A percentile compares a stretch with the other conserved stretches of the same genome.
These are phyloP conservation scores for Salix caprea DNA, from an alignment of 345 rosid genomes.

Conservation along the genomic window DNA sequence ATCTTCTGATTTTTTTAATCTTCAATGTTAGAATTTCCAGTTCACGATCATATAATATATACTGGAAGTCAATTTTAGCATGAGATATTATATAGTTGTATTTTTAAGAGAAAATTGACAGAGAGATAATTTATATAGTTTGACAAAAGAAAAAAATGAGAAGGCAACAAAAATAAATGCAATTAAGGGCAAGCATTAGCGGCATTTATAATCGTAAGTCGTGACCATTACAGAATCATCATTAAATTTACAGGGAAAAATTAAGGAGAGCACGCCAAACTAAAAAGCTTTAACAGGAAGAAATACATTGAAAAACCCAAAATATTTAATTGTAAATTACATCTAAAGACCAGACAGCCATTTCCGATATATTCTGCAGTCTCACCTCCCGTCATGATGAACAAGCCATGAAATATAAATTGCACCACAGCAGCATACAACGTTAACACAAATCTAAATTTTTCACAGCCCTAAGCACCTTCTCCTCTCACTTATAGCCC, in stretches of 20 bases:
- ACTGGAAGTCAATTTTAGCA: neutral
- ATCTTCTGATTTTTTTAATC: neutral
- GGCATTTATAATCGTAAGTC: neutral
- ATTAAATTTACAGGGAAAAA: neutral
- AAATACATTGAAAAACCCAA: neutral
- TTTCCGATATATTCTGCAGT: neutral
- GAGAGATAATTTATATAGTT: neutral
- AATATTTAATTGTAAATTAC: neutral
- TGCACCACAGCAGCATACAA: neutral
- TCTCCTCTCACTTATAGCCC: neutral
- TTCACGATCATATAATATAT: neutral
- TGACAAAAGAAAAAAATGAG: neutral
- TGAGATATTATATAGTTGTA: neutral
- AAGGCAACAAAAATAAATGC: neutral
- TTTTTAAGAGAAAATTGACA: too few species aligned
- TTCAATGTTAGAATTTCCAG: neutral
- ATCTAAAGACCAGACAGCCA: neutral
- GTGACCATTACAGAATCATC: neutral
- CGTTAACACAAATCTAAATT: neutral
- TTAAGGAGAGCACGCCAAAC: neutral
- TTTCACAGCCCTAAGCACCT: neutral
- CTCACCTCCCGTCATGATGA: neutral
- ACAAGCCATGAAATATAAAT: neutral
- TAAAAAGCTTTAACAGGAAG: neutral
- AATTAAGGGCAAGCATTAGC: neutral